Evolutionary conservation across 495 filamentous ascomycete species (phyloP), one percentile per base, ranked within the genome.

Genomic region (Choiromyces venosus): DNA sequence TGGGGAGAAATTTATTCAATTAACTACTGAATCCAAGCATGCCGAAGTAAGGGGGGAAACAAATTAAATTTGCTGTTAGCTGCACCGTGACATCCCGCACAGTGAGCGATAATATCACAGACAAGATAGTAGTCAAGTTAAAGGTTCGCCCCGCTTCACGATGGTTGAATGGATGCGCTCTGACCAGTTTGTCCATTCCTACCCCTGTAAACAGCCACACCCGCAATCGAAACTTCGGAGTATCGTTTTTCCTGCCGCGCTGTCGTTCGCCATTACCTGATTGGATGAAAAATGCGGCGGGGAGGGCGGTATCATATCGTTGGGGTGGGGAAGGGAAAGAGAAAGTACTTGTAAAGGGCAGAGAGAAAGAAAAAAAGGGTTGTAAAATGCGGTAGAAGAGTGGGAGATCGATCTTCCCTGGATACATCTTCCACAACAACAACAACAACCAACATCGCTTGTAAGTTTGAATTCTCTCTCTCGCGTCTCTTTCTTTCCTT

Each of bases 401-500:
- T 12, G 25, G 33, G 52, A 61, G 52, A 61, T 61, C 25, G 52
- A 25, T n/a, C 25, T 12, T 61, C 52, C 52, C 52, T 61, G 52
- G 52, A 33, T 61, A 61, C 52, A 61, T 25, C 25, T 61, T 61
- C 52, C 52, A n/a, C 1, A 61, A 61, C 25, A 33, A 61, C 52
- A 61, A 61, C 52, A 33, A 61, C 52, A 61, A 61, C 52, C 52
- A 61, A 61, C 52, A 61, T 61, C 52, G 52, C 52, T 61, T 61
- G 25, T 4, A 61, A 33, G 25, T 33, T 61, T 61, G 52, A 61
- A 61, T 33, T 61, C 52, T 12, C n/a, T n/a, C n/a, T 16, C 52
- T 61, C 52, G 10, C n/a, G n/a, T 56, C 52, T 25, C 46, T 29
- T 21, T 21, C 42, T 16, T 33, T 61, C 52, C 25, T 12, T 12